phyloP scores from a whole-genome alignment of 371 early-diverging fungal species.

The Hamiltosporidium magnivora region DNA sequence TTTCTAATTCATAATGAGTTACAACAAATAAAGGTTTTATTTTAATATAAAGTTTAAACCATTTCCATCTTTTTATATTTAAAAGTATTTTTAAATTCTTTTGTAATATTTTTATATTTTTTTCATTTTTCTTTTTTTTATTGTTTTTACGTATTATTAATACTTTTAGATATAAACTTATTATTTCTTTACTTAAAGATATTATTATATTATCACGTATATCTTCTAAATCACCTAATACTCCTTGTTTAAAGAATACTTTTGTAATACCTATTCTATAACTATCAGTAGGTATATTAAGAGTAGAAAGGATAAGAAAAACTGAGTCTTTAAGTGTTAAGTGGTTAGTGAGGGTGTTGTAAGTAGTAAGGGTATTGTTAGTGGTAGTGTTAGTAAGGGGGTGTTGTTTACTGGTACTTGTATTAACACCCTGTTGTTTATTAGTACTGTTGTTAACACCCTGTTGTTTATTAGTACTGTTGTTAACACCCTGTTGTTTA shows the following conservation, averaged over 20 bases:
- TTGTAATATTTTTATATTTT: conserved; percentile 21
- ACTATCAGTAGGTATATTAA: not conserved
- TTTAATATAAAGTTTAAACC: conserved; percentile 56
- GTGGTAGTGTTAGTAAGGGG: not conserved
- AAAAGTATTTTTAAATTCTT: conserved; percentile 38
- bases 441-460: too few species aligned
- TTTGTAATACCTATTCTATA: conserved; percentile 82
- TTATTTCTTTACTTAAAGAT: conserved; percentile 24
- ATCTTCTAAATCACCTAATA: conserved; percentile 60
- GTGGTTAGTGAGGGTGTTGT: not conserved
- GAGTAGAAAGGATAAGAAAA: not conserved
- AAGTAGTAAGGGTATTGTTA: not conserved
- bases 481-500: conserved; percentile 44
- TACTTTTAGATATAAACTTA: conserved; percentile 12
- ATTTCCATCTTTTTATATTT: conserved; percentile 42
- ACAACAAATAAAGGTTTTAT: conserved; percentile 55
- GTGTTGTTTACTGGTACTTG: too few species aligned
- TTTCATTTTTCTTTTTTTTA: not conserved
- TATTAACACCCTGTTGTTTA: too few species aligned
- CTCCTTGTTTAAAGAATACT: conserved; percentile 92
- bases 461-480: too few species aligned
- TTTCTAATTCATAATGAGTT: conserved; percentile 32
- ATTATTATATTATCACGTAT: conserved; percentile 29
- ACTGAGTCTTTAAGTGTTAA: not conserved
- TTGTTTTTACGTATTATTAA: conserved; percentile 7